Base-by-base conservation (phyloP, 148 eudicot genomes). In the Spergularia marina region DNA sequence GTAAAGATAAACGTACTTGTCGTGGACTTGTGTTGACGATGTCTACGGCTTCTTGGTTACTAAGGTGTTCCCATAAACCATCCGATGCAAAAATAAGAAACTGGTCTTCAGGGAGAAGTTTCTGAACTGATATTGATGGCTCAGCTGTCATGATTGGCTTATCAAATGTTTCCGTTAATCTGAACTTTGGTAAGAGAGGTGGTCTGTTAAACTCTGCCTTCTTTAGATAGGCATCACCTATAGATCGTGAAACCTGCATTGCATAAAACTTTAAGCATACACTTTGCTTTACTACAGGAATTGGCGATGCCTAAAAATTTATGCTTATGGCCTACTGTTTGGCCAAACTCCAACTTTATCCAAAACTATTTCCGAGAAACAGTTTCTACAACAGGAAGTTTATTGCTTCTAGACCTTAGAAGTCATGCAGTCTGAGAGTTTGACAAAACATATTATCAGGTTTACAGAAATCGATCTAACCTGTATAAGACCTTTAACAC, bases 401-500 rank as follows among this genome's bases (percentile, higher is more conserved):
- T n/a, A n/a, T n/a, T n/a, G n/a, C n/a, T n/a, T n/a, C 25, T 23
- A 23, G 25, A 23, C 25, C 25, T 23, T 23, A 23, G 25, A 23
- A 23, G 25, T 23, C 25, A 23, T 23, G 25, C 25, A 23, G 25
- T 23, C 25, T 23, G 25, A 23, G 25, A 23, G 25, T 23, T 23
- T 23, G 25, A 23, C 25, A 23, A 23, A 23, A 23, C 25, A 23
- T 23, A 23, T 23, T 23, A 23, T 23, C 1, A 23, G 25, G 25
- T 23, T 23, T 30, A 30, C 36, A 30, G 36, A 30, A 30, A 30
- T 23, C 1, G 25, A 51, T 49, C 30, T 70, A n/a, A 92, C 97
- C 93, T 90, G 97, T 69, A 92, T 92, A 71, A 92, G 55, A 49
- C 97, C 95, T 85, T 89, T 92, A 15, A 92, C 95, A n/a, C 95